Percentiles rank a stretch among this genome's conserved stretches.
Conservation (phyloP, 1,284 basidiomycete genomes). For the Ustilago trichophora region DNA sequence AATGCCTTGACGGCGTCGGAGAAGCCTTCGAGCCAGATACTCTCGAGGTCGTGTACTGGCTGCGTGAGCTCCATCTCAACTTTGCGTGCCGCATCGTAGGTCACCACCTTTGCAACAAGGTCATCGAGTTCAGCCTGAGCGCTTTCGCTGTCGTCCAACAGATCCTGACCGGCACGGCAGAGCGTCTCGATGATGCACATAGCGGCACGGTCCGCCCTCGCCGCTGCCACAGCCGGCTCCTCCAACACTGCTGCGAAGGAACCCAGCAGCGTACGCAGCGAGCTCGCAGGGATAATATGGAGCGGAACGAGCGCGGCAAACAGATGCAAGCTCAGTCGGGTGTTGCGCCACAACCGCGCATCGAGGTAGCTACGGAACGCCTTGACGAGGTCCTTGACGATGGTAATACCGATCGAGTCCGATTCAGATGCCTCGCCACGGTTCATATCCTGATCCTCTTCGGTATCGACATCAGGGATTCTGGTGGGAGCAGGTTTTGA, state of each 20-base stretch:
- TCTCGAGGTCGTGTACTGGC: slow-evolving; percentile 41
- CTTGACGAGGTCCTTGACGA: slow-evolving; percentile 59
- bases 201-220: slow-evolving; percentile 82
- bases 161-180: slow-evolving; percentile 57
- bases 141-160: slow-evolving; percentile 26
- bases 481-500: slow-evolving; percentile 5
- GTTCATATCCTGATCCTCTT: slow-evolving; percentile 5
- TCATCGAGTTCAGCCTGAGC: slow-evolving; percentile 50
- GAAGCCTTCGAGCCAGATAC: slow-evolving; percentile 58
- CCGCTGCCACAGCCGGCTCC: slow-evolving; percentile 87
- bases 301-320: slow-evolving; percentile 69
- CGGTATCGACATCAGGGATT: not conserved
- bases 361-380: slow-evolving; percentile 61
- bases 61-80: slow-evolving; percentile 47
- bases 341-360: slow-evolving; percentile 62
- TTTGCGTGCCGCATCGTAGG: slow-evolving; percentile 52
- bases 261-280: slow-evolving; percentile 79
- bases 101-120: slow-evolving; percentile 50
- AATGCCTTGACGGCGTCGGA: slow-evolving; percentile 55
- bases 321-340: slow-evolving; percentile 57
- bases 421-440: not conserved
- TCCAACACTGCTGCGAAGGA: slow-evolving; percentile 85
- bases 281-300: slow-evolving; percentile 77
- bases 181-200: slow-evolving; percentile 87
- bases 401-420: slow-evolving; percentile 47